These are phyloP conservation scores for Candida sp. DNA, from an alignment of 1,139 yeast genomes.

Conservation along the genomic window DNA sequence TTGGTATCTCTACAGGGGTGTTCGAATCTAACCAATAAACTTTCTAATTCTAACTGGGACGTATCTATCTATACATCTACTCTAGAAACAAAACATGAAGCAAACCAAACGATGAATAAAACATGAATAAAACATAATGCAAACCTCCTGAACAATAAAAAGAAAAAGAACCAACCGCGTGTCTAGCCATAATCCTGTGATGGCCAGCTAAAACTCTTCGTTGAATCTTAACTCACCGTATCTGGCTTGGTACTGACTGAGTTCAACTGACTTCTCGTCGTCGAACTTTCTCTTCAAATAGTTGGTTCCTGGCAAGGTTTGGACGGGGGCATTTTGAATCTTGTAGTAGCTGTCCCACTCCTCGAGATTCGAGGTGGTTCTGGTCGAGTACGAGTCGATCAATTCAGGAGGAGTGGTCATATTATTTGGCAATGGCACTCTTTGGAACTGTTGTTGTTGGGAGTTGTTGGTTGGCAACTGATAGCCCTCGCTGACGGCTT, in stretches of 20 bases:
- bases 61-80: not conserved
- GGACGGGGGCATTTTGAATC: conserved; percentile 17
- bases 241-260: conserved; percentile 21
- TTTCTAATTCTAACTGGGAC: not conserved
- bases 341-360: conserved; percentile 19
- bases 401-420: conserved; percentile 43
- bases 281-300: conserved; percentile 43
- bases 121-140: not conserved
- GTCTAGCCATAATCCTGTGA: not conserved
- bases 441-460: conserved; percentile 21
- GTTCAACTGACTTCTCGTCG: conserved; percentile 22
- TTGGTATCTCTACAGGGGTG: not conserved
- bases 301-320: conserved; percentile 28
- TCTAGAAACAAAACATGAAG: not conserved
- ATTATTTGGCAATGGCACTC: conserved; percentile 60
- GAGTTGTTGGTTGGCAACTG: conserved; percentile 17
- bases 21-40: not conserved
- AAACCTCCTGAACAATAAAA: not conserved
- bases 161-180: not conserved
- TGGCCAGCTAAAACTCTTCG: conserved; percentile 43
- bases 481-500: conserved; percentile 69
- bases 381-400: conserved; percentile 44
- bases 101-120: not conserved
- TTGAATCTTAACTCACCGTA: conserved; percentile 51
- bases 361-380: conserved; percentile 20